Evolutionary conservation across 495 filamentous ascomycete genomes (phyloP).

Genomic region (Neurospora tetrasperma): DNA sequence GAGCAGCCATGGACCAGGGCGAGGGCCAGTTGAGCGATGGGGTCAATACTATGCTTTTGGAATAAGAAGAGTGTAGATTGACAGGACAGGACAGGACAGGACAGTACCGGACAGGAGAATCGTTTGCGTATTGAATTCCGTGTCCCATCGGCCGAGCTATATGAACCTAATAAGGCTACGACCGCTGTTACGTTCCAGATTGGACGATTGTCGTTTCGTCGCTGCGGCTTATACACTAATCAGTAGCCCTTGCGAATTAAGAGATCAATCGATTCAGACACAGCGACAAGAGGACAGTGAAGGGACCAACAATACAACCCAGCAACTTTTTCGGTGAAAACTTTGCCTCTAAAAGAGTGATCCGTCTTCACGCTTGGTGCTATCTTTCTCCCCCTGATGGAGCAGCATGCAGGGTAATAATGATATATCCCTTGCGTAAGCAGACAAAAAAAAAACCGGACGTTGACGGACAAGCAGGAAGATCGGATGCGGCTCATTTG

Average conservation of each 20-base stretch:
- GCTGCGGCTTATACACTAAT: not conserved
- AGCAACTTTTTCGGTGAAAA: not conserved
- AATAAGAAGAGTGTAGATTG: not conserved
- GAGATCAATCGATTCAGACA: not conserved
- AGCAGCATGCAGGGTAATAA: not conserved
- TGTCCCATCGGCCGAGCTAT: not conserved
- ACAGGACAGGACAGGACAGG: not conserved
- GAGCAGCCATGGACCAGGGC: not conserved
- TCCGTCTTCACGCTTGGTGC: not conserved
- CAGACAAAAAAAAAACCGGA: not conserved
- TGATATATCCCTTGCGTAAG: not conserved
- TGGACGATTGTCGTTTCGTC: not conserved
- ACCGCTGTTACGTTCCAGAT: not conserved
- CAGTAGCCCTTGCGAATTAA: not conserved
- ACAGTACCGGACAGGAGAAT: not conserved
- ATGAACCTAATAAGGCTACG: not conserved
- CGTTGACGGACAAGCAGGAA: not conserved
- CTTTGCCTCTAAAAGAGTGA: not conserved
- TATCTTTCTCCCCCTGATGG: not conserved
- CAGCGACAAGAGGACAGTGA: not conserved
- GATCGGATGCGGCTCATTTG: not conserved
- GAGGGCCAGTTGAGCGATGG: not conserved
- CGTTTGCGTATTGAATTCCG: not conserved
- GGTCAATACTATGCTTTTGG: not conserved
- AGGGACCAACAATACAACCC: not conserved